Conservation (phyloP, 1,284 basidiomycete species). For the Kalmanozyma brasiliensis region DNA sequence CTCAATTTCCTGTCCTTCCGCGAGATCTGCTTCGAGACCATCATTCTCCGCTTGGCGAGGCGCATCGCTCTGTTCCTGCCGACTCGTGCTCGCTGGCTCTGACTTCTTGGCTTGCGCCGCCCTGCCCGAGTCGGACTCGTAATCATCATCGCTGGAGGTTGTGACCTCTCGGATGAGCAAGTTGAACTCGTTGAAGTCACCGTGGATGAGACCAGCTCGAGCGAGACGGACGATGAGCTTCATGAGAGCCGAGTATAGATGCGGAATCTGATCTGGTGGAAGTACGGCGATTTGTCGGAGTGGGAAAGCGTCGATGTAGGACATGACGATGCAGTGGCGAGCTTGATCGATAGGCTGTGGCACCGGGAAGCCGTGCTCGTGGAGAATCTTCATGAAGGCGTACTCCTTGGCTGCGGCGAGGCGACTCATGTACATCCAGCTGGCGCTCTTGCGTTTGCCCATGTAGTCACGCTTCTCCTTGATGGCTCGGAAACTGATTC, state of each 20-base stretch:
- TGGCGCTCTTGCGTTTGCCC: conserved; percentile 92
- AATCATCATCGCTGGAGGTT: conserved; percentile 23
- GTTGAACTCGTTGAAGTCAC: conserved; percentile 99
- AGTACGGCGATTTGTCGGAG: conserved; percentile 89
- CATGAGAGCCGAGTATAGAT: conserved; percentile 92
- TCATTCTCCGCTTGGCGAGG: background rate
- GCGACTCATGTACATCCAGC: conserved; percentile 99
- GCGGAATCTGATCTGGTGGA: conserved; percentile 78
- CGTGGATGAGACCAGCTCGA: conserved; percentile 91
- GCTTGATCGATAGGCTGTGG: conserved; percentile 93
- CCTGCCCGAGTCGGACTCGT: conserved; percentile 27
- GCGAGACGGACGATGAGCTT: conserved; percentile 95
- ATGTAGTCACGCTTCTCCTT: conserved; percentile 97
- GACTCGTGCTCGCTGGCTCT: conserved; percentile 6
- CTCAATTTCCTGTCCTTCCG: conserved; percentile 44
- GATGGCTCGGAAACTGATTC: conserved; percentile 95
- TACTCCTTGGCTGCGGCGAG: conserved; percentile 96
- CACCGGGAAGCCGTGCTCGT: conserved; percentile 92
- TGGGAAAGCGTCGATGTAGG: conserved; percentile 93
- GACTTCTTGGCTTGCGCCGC: conserved; percentile 14
- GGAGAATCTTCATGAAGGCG: conserved; percentile 98
- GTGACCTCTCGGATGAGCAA: conserved; percentile 80
- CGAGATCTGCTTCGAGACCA: conserved; percentile 15
- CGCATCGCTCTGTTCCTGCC: background rate
- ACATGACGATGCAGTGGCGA: conserved; percentile 95